phyloP scores from a whole-genome alignment of 2,329 filamentous ascomycete genomes.

The Huntiella decipiens region DNA sequence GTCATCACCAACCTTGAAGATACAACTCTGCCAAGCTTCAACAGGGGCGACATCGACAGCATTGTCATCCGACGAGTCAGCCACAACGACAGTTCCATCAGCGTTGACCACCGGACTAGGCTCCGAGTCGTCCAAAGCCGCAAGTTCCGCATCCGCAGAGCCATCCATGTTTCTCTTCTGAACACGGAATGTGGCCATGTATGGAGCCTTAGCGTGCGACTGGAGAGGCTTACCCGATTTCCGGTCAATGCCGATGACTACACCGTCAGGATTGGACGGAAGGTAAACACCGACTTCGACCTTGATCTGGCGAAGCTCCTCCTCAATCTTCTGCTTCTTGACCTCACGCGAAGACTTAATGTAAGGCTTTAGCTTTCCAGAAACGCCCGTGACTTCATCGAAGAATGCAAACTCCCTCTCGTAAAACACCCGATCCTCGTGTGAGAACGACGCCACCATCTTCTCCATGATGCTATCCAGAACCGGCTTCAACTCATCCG shows the following conservation, averaged over 20 bases:
- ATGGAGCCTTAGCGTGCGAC: conserved; percentile 94
- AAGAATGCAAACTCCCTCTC: conserved; percentile 97
- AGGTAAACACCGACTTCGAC: conserved; percentile 95
- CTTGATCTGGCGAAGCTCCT: conserved; percentile 91
- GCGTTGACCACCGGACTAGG: background rate
- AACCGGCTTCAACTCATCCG: conserved; percentile 81
- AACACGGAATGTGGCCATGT: conserved; percentile 97
- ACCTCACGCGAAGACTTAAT: conserved; percentile 86
- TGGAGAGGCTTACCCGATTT: conserved; percentile 96
- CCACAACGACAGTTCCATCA: background rate
- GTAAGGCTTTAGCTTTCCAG: conserved; percentile 82
- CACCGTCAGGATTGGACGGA: conserved; percentile 88
- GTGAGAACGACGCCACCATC: conserved; percentile 65
- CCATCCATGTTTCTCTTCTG: conserved; percentile 42
- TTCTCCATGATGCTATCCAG: conserved; percentile 77
- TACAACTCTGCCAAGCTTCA: conserved; percentile 97
- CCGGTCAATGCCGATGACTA: conserved; percentile 92
- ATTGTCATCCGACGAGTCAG: conserved; percentile 13
- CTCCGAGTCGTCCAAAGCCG: conserved; percentile 30
- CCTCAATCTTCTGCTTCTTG: conserved; percentile 98
- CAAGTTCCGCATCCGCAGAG: conserved; percentile 4
- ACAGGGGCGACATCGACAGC: conserved; percentile 24
- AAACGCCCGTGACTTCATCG: conserved; percentile 85
- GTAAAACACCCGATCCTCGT: conserved; percentile 67
- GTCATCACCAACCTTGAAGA: conserved; percentile 99